These are phyloP conservation scores for Colletotrichum simmondsii DNA, from an alignment of 2,329 filamentous ascomycete species.

Conservation along the genomic window DNA sequence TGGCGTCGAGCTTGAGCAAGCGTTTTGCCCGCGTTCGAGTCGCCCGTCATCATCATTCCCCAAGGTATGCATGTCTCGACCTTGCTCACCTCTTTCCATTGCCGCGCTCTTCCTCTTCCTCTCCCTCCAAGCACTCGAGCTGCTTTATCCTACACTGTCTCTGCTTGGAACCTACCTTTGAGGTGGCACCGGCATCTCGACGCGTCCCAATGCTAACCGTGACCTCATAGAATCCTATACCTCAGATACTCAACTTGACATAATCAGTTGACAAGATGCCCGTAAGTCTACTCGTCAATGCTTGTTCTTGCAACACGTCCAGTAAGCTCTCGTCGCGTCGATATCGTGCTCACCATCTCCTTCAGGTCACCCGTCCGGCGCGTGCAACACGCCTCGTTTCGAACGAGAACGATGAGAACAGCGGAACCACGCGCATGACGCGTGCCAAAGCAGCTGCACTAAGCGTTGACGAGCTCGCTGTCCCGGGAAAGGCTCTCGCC, in stretches of 20 bases:
- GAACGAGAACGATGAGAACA: constrained; percentile 97
- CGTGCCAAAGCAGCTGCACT: constrained; percentile 88
- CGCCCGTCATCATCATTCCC: constrained; percentile 32
- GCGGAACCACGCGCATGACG: constrained; percentile 83
- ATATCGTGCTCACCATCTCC: constrained; percentile 39
- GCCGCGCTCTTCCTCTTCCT: neutral
- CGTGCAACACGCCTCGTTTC: constrained; percentile 77
- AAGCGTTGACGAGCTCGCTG: constrained; percentile 70
- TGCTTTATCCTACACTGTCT: neutral
- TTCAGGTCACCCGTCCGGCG: constrained; percentile 71
- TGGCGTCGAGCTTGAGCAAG: constrained; percentile 27
- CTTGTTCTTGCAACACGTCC: neutral
- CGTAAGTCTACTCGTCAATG: constrained; percentile 43
- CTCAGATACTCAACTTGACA: constrained; percentile 12
- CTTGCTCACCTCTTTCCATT: neutral
- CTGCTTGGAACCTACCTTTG: neutral
- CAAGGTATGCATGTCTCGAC: constrained; percentile 28
- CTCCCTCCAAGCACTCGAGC: neutral
- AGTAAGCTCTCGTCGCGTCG: constrained; percentile 15
- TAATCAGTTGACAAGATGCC: constrained; percentile 44
- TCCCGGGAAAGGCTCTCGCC: constrained; percentile 73
- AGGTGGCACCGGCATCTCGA: neutral
- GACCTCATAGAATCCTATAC: constrained; percentile 17
- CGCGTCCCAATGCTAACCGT: constrained; percentile 30
- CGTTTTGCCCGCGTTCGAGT: constrained; percentile 27